These are phyloP conservation scores for Stygiomarasmius scandens DNA, from an alignment of 1,284 basidiomycete genomes.

Conservation along the genomic window DNA sequence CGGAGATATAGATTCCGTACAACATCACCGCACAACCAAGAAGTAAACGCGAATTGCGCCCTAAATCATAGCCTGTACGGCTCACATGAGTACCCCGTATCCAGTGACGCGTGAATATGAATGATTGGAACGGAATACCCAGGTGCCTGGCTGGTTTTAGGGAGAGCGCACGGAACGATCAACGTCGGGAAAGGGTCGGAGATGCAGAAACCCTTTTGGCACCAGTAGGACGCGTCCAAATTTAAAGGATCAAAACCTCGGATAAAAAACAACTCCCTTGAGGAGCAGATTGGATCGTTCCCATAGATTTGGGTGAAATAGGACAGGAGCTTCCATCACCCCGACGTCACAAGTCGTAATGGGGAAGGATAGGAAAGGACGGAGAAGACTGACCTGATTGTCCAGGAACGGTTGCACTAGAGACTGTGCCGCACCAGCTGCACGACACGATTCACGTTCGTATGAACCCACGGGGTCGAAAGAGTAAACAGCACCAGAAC, in stretches of 20 bases:
- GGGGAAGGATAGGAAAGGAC: background rate
- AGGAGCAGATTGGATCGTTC: background rate
- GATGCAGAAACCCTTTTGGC: conserved; percentile 6
- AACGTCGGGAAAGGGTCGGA: conserved; percentile 53
- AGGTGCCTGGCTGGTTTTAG: background rate
- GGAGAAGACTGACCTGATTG: conserved; percentile 74
- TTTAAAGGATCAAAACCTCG: background rate
- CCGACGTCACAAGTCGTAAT: background rate
- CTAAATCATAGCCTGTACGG: background rate
- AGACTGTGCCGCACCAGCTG: conserved; percentile 88
- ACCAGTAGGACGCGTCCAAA: background rate
- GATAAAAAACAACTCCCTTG: background rate
- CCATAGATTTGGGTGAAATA: background rate
- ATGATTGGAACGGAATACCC: background rate
- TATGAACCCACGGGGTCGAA: conserved; percentile 97
- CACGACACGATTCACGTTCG: conserved; percentile 92
- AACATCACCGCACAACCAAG: background rate
- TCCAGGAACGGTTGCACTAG: conserved; percentile 95
- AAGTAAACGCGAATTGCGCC: background rate
- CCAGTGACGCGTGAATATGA: background rate
- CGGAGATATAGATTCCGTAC: background rate
- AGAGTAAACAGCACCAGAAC: conserved; percentile 93
- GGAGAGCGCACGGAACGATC: background rate
- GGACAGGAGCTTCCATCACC: background rate
- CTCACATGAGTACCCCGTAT: background rate